Evolutionary conservation across 2,329 filamentous ascomycete species (phyloP), one percentile per base, ranked within the genome.

Genomic region (Geosmithia putterillii): DNA sequence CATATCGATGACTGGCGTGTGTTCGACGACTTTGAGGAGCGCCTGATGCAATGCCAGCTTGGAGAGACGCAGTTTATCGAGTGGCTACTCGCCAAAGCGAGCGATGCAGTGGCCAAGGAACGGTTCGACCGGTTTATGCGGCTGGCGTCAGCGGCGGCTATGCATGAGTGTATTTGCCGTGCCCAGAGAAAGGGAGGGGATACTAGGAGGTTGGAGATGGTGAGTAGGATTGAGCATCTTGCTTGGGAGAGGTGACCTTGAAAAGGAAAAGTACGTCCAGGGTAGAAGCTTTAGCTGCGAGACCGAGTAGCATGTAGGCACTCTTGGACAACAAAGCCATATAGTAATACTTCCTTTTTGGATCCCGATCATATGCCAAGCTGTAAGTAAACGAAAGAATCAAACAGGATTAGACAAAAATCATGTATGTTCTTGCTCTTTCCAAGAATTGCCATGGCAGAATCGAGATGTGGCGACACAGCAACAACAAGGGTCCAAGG

Each of bases 1-100:
- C 70, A 78, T 52, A 49, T 74, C 6, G 75, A 79, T 46, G 73
- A 79, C 45, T 79, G 71, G 73, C 46, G 58, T 2, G 50, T 74
- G 8, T 76, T 69, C 53, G 61, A 71, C 48, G 67, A 65, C 48
- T 52, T 65, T 23, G 63, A 73, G 52, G 63, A 58, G 10, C 64
- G 65, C 42, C 60, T 61, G 52, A 59, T 67, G 42, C 61, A 60
- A 44, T 50, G 62, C 41, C 51, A 55, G 3, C 52, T 61, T 14
- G 68, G 69, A 1, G 61, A 65, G 14, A 49, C 57, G 28, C 58
- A 50, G 7, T 69, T 66, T 45, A 45, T 64, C 10, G 60, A 63
- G 21, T 70, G 65, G 67, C 65, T 60, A 39, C 51, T 61, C 22
- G 53, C 53, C 43, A 59, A 54, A 46, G 55, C 55, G 2, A 45